A percentile compares a stretch with the other conserved stretches of the same genome.
Evolutionary conservation across 2,329 filamentous ascomycete genomes (phyloP).

Genomic region (Ophiostoma australiae): DNA sequence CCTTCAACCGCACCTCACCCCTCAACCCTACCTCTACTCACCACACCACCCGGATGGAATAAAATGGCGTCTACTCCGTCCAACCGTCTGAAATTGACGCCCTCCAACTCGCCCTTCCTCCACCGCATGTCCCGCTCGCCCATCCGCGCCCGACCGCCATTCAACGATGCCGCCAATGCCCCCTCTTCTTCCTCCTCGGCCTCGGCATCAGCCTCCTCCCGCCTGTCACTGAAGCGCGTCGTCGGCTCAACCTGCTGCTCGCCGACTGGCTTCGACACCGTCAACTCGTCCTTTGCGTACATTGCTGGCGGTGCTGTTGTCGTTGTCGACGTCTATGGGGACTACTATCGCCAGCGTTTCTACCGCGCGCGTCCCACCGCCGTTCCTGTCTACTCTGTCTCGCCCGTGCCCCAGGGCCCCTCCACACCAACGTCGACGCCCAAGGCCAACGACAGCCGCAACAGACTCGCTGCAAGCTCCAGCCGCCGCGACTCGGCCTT

Average conservation of each 20-base stretch:
- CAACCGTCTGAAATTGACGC: constrained; percentile 63
- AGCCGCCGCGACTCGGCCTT: constrained; percentile 45
- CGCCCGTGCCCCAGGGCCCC: constrained; percentile 47
- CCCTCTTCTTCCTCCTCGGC: constrained; percentile 15
- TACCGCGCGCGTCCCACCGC: constrained; percentile 80
- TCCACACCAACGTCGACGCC: constrained; percentile 50
- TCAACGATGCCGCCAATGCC: constrained; percentile 36
- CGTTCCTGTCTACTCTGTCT: constrained; percentile 57
- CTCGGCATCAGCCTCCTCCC: constrained; percentile 41
- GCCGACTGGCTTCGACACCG: constrained; percentile 79
- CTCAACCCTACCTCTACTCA: not conserved
- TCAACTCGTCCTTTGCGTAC: constrained; percentile 76
- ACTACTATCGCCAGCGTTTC: constrained; percentile 72
- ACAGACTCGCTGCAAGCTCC: constrained; percentile 42
- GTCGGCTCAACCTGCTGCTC: constrained; percentile 85
- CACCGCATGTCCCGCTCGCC: constrained; percentile 61
- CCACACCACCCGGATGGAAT: constrained; percentile 45
- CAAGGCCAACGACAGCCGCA: constrained; percentile 61
- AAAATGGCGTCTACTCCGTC: constrained; percentile 57
- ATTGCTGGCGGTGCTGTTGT: constrained; percentile 93
- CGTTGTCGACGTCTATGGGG: constrained; percentile 70
- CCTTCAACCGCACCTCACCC: not conserved
- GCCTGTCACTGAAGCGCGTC: constrained; percentile 72
- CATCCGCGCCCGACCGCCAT: constrained; percentile 43
- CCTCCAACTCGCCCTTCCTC: constrained; percentile 68